phyloP scores from a whole-genome alignment of 2,329 filamentous ascomycete species.

The Fusarium buharicum region DNA sequence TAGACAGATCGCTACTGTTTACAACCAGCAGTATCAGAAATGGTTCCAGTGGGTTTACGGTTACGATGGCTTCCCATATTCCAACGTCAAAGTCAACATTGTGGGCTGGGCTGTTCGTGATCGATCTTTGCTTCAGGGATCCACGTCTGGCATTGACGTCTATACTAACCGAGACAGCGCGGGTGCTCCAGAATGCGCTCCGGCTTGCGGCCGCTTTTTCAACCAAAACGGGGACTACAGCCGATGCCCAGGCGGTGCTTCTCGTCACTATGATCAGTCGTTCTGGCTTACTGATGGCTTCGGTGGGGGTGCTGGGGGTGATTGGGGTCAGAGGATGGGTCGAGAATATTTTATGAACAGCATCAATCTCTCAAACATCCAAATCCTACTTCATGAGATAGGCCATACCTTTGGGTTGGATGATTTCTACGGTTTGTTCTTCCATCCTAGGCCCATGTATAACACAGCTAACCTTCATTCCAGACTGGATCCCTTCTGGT shows the following conservation, averaged over 20 bases:
- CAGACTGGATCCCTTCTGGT: constrained; percentile 56
- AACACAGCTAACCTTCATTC: background rate
- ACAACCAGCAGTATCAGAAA: constrained; percentile 52
- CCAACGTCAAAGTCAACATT: constrained; percentile 52
- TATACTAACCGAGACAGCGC: constrained; percentile 54
- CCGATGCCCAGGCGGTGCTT: constrained; percentile 48
- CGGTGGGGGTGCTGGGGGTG: constrained; percentile 55
- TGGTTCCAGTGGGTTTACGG: constrained; percentile 56
- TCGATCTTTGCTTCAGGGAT: constrained; percentile 51
- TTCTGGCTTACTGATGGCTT: constrained; percentile 60
- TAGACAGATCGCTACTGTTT: constrained; percentile 48
- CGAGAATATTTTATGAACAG: constrained; percentile 56
- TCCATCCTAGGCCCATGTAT: background rate
- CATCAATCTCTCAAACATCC: constrained; percentile 51
- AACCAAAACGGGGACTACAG: constrained; percentile 55
- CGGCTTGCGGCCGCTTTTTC: constrained; percentile 56
- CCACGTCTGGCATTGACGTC: constrained; percentile 51
- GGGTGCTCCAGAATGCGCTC: constrained; percentile 54
- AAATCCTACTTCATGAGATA: constrained; percentile 58
- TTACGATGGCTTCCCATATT: constrained; percentile 56
- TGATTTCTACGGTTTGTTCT: constrained; percentile 46
- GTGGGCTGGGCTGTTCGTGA: constrained; percentile 57
- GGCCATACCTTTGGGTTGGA: constrained; percentile 57
- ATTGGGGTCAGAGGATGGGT: constrained; percentile 58
- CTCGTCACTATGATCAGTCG: constrained; percentile 55